phyloP scores from a whole-genome alignment of 768 basidiomycete genomes.

The Lactarius deliciosus region DNA sequence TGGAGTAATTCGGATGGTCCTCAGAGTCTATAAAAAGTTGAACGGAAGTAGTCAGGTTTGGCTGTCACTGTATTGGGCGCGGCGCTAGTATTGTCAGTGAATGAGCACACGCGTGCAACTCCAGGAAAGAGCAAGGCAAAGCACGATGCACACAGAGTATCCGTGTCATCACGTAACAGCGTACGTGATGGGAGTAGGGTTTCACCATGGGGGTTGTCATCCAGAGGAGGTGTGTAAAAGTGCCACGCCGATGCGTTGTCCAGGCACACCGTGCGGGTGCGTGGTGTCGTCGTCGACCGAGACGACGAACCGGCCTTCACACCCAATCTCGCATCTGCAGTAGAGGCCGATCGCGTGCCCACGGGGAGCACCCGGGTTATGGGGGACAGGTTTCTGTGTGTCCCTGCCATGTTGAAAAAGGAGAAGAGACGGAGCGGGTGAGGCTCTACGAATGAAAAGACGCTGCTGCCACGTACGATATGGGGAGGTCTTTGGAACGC shows the following conservation, averaged over 20 bases:
- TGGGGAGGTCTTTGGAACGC: background rate
- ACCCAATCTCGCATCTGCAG: slow-evolving; percentile 5
- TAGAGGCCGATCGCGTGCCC: background rate
- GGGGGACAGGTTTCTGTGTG: background rate
- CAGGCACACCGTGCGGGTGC: slow-evolving; percentile 9
- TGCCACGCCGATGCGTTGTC: slow-evolving; percentile 10
- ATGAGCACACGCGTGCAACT: background rate
- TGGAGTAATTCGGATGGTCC: background rate
- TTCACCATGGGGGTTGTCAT: background rate
- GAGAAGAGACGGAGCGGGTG: background rate
- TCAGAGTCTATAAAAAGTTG: background rate
- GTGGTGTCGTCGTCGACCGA: slow-evolving; percentile 11
- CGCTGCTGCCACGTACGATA: slow-evolving; percentile 7
- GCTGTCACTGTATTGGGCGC: background rate
- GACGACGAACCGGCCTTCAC: slow-evolving; percentile 11
- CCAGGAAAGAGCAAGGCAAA: background rate
- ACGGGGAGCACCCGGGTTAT: background rate
- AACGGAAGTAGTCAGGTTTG: background rate
- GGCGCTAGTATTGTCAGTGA: background rate
- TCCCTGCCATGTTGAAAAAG: background rate
- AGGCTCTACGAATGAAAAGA: background rate
- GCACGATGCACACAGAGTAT: background rate
- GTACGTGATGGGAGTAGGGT: background rate
- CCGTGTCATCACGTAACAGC: background rate
- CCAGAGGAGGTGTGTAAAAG: background rate